Conservation (phyloP, 768 basidiomycete species). For the Ramaria rubella region DNA sequence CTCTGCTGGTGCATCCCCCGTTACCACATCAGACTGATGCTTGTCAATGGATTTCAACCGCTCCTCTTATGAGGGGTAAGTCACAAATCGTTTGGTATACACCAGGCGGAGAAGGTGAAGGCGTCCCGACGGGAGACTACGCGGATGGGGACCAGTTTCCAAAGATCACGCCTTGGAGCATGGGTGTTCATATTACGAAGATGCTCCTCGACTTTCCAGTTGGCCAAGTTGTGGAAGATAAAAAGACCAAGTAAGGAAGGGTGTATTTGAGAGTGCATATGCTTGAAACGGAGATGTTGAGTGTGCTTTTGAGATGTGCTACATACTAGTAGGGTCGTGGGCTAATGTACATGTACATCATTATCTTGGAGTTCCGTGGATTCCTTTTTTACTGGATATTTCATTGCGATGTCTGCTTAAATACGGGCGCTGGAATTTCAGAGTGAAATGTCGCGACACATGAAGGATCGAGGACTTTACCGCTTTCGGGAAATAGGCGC, state of each 20-base stretch:
- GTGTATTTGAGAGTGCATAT: too few species aligned
- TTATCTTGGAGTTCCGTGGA: too few species aligned
- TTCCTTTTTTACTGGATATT: too few species aligned
- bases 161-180: neutral
- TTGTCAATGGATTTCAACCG: neutral
- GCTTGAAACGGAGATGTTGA: too few species aligned
- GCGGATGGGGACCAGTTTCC: constrained; percentile 3
- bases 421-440: too few species aligned
- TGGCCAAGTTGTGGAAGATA: neutral
- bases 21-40: neutral
- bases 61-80: neutral
- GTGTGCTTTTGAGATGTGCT: too few species aligned
- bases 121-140: neutral
- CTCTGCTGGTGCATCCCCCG: constrained; percentile 1
- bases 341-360: too few species aligned
- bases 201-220: neutral
- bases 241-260: neutral
- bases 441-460: too few species aligned
- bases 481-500: too few species aligned
- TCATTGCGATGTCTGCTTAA: too few species aligned
- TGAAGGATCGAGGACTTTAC: too few species aligned
- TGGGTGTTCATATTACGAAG: neutral
- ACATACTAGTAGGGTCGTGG: too few species aligned
- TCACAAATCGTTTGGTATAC: neutral
- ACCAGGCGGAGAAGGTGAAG: neutral